phyloP scores from a whole-genome alignment of 176 grass and related monocot genomes.

The Bonia amplexicaulis region DNA sequence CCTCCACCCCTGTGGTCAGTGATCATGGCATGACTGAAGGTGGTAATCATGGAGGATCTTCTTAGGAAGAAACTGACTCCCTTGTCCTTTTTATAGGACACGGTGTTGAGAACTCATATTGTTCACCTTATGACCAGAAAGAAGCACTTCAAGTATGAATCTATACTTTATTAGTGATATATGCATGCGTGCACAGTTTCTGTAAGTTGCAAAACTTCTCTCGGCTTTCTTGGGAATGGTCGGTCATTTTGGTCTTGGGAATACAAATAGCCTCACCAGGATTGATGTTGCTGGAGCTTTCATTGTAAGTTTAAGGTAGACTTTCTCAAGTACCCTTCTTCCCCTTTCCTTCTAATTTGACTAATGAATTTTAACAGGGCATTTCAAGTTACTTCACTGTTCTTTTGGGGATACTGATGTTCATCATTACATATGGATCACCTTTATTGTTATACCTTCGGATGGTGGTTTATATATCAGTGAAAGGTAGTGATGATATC shows the following conservation, averaged over 20 bases:
- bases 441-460: slow-evolving; percentile 67
- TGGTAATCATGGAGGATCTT: slow-evolving; percentile 97
- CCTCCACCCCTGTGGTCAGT: slow-evolving; percentile 50
- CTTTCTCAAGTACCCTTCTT: background rate
- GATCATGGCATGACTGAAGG: slow-evolving; percentile 95
- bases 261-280: slow-evolving; percentile 85
- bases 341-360: slow-evolving; percentile 3
- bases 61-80: slow-evolving; percentile 87
- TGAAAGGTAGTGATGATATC: slow-evolving; percentile 33
- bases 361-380: slow-evolving; percentile 50
- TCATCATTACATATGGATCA: slow-evolving; percentile 75
- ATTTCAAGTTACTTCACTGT: slow-evolving; percentile 79
- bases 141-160: slow-evolving; percentile 73
- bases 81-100: slow-evolving; percentile 78
- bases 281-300: slow-evolving; percentile 93
- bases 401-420: slow-evolving; percentile 79
- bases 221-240: slow-evolving; percentile 47
- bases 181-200: background rate
- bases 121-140: slow-evolving; percentile 48
- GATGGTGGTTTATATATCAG: slow-evolving; percentile 53
- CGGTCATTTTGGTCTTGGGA: slow-evolving; percentile 89
- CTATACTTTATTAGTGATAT: background rate
- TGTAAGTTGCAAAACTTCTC: slow-evolving; percentile 8
- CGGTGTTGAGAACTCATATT: slow-evolving; percentile 36
- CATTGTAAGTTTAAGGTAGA: slow-evolving; percentile 60